Conservation (phyloP, 2,329 filamentous ascomycete species). For the Alternaria angustiovoidea region DNA sequence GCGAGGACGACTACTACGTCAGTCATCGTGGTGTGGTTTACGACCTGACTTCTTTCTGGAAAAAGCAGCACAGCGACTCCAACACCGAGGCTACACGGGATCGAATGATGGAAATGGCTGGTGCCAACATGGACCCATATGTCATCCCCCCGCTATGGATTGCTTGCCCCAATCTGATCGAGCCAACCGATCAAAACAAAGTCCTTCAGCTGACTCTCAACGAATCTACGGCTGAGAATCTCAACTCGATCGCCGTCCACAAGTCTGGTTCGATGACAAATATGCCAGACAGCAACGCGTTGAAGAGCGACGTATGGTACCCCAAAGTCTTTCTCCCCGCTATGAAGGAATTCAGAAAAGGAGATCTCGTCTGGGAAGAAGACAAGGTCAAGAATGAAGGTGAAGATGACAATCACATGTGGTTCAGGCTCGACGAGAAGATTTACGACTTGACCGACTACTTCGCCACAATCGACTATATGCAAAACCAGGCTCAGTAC, state of each 20-base stretch:
- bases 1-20: conserved; percentile 82
- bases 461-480: conserved; percentile 75
- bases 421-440: conserved; percentile 78
- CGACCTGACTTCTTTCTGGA: conserved; percentile 90
- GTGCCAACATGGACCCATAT: conserved; percentile 81
- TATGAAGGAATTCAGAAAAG: conserved; percentile 88
- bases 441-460: conserved; percentile 95
- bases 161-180: conserved; percentile 78
- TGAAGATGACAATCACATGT: conserved; percentile 71
- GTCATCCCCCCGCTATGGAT: conserved; percentile 79
- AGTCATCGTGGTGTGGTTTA: conserved; percentile 89
- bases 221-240: conserved; percentile 58
- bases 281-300: conserved; percentile 60
- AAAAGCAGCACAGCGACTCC: conserved; percentile 80
- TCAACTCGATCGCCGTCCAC: conserved; percentile 68
- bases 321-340: conserved; percentile 73
- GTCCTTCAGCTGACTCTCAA: conserved; percentile 69
- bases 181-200: conserved; percentile 51
- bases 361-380: conserved; percentile 77
- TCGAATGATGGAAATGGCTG: conserved; percentile 80
- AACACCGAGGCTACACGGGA: conserved; percentile 65
- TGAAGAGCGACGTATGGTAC: conserved; percentile 80
- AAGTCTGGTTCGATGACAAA: conserved; percentile 70
- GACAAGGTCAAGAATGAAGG: conserved; percentile 71
- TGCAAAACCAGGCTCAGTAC: conserved; percentile 66